Evolutionary conservation across 805 yeast genomes (phyloP).

Genomic region (Saturnispora gosingensis): DNA sequence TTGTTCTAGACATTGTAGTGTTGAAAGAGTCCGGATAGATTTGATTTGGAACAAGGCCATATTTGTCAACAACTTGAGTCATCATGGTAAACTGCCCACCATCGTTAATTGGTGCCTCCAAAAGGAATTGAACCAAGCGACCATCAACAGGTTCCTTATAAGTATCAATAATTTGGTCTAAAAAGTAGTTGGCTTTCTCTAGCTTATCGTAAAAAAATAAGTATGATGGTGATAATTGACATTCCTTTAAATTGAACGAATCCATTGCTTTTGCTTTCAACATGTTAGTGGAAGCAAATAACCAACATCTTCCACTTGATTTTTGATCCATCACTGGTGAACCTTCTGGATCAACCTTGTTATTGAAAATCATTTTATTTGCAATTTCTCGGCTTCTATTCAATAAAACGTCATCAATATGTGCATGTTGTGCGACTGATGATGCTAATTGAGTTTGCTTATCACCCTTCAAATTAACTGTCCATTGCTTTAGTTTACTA

Average conservation of each 20-base stretch:
- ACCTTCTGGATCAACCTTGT: conserved; percentile 40
- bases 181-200: conserved; percentile 73
- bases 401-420: conserved; percentile 33
- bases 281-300: conserved; percentile 74
- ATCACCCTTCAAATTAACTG: conserved; percentile 21
- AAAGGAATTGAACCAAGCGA: conserved; percentile 56
- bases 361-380: conserved; percentile 33
- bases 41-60: conserved; percentile 71
- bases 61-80: conserved; percentile 64
- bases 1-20: conserved; percentile 38
- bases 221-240: conserved; percentile 72
- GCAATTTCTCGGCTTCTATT: conserved; percentile 26
- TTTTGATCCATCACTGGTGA: conserved; percentile 67
- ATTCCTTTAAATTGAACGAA: conserved; percentile 52
- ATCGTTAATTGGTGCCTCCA: conserved; percentile 61
- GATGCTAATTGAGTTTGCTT: conserved; percentile 25
- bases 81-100: conserved; percentile 91
- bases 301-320: conserved; percentile 79
- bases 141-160: conserved; percentile 57
- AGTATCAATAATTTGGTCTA: conserved; percentile 69
- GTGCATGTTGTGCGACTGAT: conserved; percentile 26
- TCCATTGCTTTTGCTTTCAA: conserved; percentile 55
- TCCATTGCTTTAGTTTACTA: conserved; percentile 21
- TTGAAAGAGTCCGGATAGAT: conserved; percentile 60
- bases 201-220: conserved; percentile 79